These are phyloP conservation scores for Pseudogymnoascus verrucosus DNA, from an alignment of 2,329 filamentous ascomycete genomes.

Conservation along the genomic window DNA sequence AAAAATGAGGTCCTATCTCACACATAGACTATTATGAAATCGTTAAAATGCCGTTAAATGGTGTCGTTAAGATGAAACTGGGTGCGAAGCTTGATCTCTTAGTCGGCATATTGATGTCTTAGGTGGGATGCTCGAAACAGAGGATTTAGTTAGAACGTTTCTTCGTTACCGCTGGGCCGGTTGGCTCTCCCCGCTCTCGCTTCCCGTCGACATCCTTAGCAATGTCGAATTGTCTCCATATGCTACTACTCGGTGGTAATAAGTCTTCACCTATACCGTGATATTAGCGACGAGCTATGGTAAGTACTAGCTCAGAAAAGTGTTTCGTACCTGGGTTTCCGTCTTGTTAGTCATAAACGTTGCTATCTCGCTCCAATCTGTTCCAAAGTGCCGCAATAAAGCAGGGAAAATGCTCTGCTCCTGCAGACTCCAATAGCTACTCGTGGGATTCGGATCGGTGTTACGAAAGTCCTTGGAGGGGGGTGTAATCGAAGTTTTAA, in stretches of 20 bases:
- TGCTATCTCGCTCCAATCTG: conserved; percentile 71
- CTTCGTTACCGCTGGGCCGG: no score
- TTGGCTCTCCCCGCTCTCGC: no score
- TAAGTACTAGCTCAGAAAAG: conserved; percentile 23
- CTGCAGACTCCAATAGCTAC: conserved; percentile 78
- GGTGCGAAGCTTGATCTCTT: no score
- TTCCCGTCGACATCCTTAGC: no score
- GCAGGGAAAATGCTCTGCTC: conserved; percentile 70
- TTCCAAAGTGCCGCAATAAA: conserved; percentile 66
- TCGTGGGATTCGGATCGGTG: background rate
- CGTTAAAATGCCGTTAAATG: no score
- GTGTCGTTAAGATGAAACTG: no score
- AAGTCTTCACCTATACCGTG: conserved; percentile 54
- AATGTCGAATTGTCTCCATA: no score
- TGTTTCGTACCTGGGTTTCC: conserved; percentile 55
- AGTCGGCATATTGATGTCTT: no score
- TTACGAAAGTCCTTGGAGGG: background rate
- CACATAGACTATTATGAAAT: no score
- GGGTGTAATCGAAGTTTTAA: background rate
- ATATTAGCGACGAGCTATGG: conserved; percentile 27
- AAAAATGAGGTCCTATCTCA: no score
- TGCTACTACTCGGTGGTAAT: conserved; percentile 41
- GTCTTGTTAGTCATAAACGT: conserved; percentile 77
- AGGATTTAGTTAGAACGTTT: no score
- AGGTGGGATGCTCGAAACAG: no score